Evolutionary conservation across 2,329 filamentous ascomycete genomes (phyloP), one percentile per base, ranked within the genome.

Genomic region (Pseudogymnoascus sp.): DNA sequence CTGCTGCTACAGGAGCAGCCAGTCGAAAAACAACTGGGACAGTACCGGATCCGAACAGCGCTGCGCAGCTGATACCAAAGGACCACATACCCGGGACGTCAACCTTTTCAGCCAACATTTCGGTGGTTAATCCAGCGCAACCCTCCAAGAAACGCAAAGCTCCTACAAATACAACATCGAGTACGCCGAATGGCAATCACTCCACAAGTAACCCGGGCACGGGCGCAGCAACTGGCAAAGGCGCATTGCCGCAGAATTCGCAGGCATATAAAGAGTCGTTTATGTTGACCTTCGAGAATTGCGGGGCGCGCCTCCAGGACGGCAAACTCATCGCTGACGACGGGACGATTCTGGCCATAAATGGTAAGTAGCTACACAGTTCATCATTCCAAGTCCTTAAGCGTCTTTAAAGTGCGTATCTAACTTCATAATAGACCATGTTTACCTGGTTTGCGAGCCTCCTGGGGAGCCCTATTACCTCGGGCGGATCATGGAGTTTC

Each of bases 381-480:
- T 29, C 19, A 58, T 38, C n/a, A 59, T 63, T 21, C 64, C 8
- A 29, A 58, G 61, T 61, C 61, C 35, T 59, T 62, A 59, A 59
- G 64, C 59, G 63, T 59, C 29, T 64, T 62, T 59, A 8, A 26
- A 52, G 14, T 35, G 26, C 39, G 31, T 61, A 35, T 63, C 67
- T 70, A 66, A 70, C 63, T 33, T 21, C 19, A 62, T 16, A 61
- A 23, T 72, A 89, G 87, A 90, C 76, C 86, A 97, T 78, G 91
- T 96, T 68, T 99, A 97, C 80, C 85, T 97, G 66, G 89, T 99
- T 66, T 97, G 92, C 77, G 94, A 99, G 76, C 94, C 94, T 60
- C 94, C 94, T 14, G 94, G 94, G 61, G 94, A 99, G 77, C 94
- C 94, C 62, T 99, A 99, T 78, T 99, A 99, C 75, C 80, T 99